Percentiles rank a stretch among this genome's conserved stretches.
These are phyloP conservation scores for Serendipita sp. DNA, from an alignment of 768 basidiomycete species.

Conservation along the genomic window DNA sequence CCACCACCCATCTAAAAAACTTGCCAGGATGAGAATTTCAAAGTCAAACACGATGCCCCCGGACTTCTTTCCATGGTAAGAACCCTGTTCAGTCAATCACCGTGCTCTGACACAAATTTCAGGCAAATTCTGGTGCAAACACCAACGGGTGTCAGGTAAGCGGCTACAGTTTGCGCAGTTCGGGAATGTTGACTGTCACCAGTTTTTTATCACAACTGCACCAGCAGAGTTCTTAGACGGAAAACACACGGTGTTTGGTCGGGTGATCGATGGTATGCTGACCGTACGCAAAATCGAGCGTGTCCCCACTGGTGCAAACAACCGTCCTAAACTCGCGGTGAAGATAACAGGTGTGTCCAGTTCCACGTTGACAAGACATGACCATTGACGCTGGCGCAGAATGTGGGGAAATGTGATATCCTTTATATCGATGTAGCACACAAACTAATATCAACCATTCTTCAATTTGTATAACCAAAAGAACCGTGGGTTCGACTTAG, in stretches of 20 bases:
- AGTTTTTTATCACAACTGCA: constrained; percentile 96
- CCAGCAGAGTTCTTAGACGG: constrained; percentile 92
- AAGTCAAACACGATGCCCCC: constrained; percentile 69
- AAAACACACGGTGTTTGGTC: constrained; percentile 87
- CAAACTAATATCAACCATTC: too few relatives aligned
- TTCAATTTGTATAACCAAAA: constrained; percentile 24
- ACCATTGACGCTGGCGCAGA: constrained; percentile 22
- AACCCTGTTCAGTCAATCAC: not conserved
- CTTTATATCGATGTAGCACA: too few relatives aligned
- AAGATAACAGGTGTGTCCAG: constrained; percentile 63
- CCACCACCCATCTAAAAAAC: not conserved
- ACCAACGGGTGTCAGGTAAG: constrained; percentile 82
- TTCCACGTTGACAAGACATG: constrained; percentile 25
- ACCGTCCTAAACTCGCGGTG: constrained; percentile 72
- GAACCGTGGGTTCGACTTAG: constrained; percentile 52
- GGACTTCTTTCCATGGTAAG: constrained; percentile 83
- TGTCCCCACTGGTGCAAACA: constrained; percentile 80
- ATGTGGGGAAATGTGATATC: constrained; percentile 39
- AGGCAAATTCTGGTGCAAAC: constrained; percentile 91
- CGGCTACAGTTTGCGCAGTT: not conserved
- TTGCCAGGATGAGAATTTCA: constrained; percentile 81
- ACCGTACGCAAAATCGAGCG: constrained; percentile 60
- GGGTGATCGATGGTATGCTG: constrained; percentile 24
- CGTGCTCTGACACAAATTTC: constrained; percentile 2
- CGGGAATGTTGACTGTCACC: constrained; percentile 3